Conservation (phyloP, 345 rosid species). For the Pugionium cornutum region DNA sequence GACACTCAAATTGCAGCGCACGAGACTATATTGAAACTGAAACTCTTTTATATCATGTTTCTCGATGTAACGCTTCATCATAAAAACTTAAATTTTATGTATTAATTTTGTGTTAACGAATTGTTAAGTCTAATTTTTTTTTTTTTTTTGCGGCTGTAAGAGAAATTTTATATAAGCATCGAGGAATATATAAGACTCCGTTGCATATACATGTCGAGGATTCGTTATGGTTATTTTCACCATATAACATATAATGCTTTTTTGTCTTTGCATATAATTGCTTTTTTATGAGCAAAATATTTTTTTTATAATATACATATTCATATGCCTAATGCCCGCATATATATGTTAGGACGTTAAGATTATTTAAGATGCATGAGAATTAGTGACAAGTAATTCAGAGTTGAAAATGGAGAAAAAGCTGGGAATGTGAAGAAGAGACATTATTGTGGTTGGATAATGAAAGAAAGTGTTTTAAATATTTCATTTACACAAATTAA, state of each 20-base stretch:
- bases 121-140: neutral
- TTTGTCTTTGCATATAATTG: neutral
- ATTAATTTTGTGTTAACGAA: neutral
- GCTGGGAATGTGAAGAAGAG: constrained; percentile 32
- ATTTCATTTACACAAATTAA: constrained; percentile 1
- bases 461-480: constrained; percentile 24
- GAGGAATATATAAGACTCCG: neutral
- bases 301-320: too few relatives aligned
- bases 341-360: constrained; percentile 25
- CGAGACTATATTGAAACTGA: constrained; percentile 18
- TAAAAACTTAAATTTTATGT: neutral
- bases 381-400: constrained; percentile 35
- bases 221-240: neutral
- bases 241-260: neutral
- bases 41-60: neutral
- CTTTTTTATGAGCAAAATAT: too few relatives aligned
- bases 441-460: constrained; percentile 27
- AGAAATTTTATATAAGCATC: neutral
- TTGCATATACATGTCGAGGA: neutral
- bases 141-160: neutral
- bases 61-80: constrained; percentile 32
- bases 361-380: constrained; percentile 39
- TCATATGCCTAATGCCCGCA: too few relatives aligned
- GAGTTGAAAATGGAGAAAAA: constrained; percentile 19
- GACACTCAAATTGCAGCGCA: constrained; percentile 30